Evolutionary conservation across 208 protist species (phyloP), one percentile per base, ranked within the genome.

Genomic region (Acanthamoeba divionensis): DNA sequence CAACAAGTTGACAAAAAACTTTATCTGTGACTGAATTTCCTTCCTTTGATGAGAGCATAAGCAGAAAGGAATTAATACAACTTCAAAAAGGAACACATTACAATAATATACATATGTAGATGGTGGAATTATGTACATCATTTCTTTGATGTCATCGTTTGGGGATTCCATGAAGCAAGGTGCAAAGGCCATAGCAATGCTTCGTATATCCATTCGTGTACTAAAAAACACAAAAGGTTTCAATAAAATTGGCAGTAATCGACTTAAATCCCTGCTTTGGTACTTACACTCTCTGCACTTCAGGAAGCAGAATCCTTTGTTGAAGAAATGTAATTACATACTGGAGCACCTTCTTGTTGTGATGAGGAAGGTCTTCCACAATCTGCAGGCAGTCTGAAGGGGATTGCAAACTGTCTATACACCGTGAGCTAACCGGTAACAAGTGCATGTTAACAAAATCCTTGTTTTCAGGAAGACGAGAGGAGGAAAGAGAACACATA

Each of bases 281-380:
- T n/a, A n/a, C n/a, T n/a, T n/a, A n/a, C 0, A 82, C 18, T 36
- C 62, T 82, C 45, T 82, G 71, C 0, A 82, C 71, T 52, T 82
- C 71, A 21, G 71, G 71, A 45, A 52, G 54, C 29, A 82, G 47
- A 10, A 60, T 52, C 9, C 9, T 26, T 0, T 52, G 9, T 1
- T 45, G 48, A 12, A 82, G 31, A 52, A 82, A 82, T 26, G 54
- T 52, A 45, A 82, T 82, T 31, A 82, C 71, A 57, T 82, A 82
- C 21, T 48, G n/a, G n/a, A 24, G 13, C 26, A 82, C 71, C 26
- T 24, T n/a, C 24, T 18, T 82, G 24, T 82, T 82, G 7, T 63
- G 71, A 1, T 45, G 45, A 7, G 71, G 71, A 45, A 82, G 9
- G 31, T 82, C 71, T 0, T 82, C 71, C 24, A 82, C 24, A 13